Conservation (phyloP, 2,329 filamentous ascomycete genomes). For the Exophiala oligosperma region DNA sequence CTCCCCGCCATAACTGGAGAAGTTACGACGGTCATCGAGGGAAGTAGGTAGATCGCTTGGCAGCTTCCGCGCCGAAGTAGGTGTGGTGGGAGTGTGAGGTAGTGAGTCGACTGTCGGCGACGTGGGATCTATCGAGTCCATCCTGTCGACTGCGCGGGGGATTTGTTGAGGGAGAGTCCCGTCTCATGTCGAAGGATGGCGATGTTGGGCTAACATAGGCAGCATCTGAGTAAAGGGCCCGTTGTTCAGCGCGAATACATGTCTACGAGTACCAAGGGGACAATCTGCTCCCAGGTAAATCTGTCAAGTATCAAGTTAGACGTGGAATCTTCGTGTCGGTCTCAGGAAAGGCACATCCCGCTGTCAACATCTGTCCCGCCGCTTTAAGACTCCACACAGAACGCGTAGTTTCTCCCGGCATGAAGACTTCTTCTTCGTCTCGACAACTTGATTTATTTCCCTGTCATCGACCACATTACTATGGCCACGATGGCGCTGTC, state of each 20-base stretch:
- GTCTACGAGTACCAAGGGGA: neutral
- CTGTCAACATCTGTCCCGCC: neutral
- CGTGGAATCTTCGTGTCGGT: neutral
- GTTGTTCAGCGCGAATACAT: neutral
- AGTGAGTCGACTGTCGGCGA: conserved; percentile 4
- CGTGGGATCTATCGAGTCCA: conserved; percentile 19
- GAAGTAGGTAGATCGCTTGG: conserved; percentile 87
- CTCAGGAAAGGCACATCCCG: neutral
- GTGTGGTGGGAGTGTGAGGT: conserved; percentile 18
- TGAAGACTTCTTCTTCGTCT: too few species aligned
- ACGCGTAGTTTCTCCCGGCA: too few species aligned
- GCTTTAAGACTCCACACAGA: too few species aligned
- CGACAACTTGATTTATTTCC: too few species aligned
- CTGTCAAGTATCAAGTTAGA: neutral
- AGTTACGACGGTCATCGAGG: conserved; percentile 78
- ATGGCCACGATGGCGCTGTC: conserved; percentile 2
- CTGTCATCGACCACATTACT: too few species aligned
- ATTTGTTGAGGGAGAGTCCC: neutral
- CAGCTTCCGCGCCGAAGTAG: conserved; percentile 45
- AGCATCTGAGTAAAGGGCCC: neutral
- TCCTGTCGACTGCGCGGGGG: conserved; percentile 12
- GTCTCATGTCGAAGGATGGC: conserved; percentile 14
- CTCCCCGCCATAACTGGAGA: conserved; percentile 69
- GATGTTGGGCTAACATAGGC: neutral
- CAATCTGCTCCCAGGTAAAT: neutral